A percentile compares a stretch with the other conserved stretches of the same genome.
Evolutionary conservation across 495 filamentous ascomycete genomes (phyloP).

Genomic region (Amphirosellinia nigrospora): DNA sequence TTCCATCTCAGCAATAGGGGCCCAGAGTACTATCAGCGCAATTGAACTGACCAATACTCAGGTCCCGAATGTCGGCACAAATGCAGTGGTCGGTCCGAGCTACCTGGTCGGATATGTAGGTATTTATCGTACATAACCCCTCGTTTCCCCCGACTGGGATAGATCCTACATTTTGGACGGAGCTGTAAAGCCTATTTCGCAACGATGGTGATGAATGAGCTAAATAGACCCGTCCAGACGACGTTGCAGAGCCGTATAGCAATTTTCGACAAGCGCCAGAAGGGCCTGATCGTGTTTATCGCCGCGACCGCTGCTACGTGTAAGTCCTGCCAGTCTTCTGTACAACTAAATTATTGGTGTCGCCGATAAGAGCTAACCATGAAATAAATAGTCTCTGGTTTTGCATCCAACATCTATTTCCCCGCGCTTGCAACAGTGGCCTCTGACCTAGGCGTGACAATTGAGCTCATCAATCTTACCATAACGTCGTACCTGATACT

Average conservation of each 20-base stretch:
- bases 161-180: neutral
- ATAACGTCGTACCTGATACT: constrained; percentile 61
- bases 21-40: neutral
- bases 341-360: too few species aligned
- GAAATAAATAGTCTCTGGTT: constrained; percentile 51
- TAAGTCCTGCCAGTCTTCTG: constrained; percentile 29
- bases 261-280: constrained; percentile 57
- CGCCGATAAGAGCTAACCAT: constrained; percentile 2
- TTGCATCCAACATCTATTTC: constrained; percentile 63
- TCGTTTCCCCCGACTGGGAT: neutral
- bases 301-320: constrained; percentile 58
- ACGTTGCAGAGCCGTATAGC: constrained; percentile 45
- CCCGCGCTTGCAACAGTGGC: constrained; percentile 56
- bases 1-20: neutral
- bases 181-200: neutral
- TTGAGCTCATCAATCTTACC: constrained; percentile 55
- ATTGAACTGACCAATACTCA: neutral
- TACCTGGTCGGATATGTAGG: neutral
- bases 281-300: constrained; percentile 52
- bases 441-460: constrained; percentile 47
- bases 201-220: constrained; percentile 1
- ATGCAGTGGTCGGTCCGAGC: constrained; percentile 8
- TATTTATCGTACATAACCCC: neutral
- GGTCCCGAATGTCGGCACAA: neutral
- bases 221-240: neutral